phyloP scores from a whole-genome alignment of 2,329 filamentous ascomycete species.

The Aspergillus sclerotialis region DNA sequence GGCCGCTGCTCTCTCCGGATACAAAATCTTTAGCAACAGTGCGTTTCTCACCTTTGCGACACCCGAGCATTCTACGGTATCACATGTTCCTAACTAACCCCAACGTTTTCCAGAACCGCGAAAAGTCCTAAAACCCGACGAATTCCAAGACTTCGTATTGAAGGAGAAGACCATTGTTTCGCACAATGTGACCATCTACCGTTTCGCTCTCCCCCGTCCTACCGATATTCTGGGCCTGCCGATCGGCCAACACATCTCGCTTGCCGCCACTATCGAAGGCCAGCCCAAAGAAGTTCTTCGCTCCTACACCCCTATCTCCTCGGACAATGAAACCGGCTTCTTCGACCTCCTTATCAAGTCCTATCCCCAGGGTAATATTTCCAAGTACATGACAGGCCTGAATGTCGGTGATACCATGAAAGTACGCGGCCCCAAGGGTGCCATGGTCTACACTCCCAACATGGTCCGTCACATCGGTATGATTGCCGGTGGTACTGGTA shows the following conservation, averaged over 20 bases:
- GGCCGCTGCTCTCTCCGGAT: conserved; percentile 59
- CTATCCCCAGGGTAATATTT: conserved; percentile 96
- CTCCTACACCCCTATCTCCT: conserved; percentile 87
- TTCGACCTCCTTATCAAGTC: conserved; percentile 98
- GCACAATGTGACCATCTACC: conserved; percentile 98
- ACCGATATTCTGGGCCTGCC: conserved; percentile 85
- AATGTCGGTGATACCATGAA: conserved; percentile 81
- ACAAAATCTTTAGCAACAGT: conserved; percentile 63
- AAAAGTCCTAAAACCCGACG: conserved; percentile 77
- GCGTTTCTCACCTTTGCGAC: conserved; percentile 1
- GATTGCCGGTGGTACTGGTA: conserved; percentile 95
- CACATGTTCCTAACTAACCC: no score
- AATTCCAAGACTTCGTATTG: conserved; percentile 88
- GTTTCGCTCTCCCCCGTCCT: conserved; percentile 74
- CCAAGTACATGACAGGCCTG: conserved; percentile 79
- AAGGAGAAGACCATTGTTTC: conserved; percentile 93
- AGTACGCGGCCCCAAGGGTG: conserved; percentile 89
- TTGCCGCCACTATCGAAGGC: conserved; percentile 74
- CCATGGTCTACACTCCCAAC: conserved; percentile 95
- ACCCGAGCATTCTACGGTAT: conserved; percentile 3
- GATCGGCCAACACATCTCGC: conserved; percentile 98
- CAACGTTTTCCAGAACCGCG: conserved; percentile 53
- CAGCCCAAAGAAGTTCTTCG: conserved; percentile 76
- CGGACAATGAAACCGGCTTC: conserved; percentile 80
- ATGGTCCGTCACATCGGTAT: conserved; percentile 96